Percentiles rank a stretch among this genome's conserved stretches.
These are phyloP conservation scores for Moricandia arvensis DNA, from an alignment of 345 rosid genomes.

Conservation along the genomic window DNA sequence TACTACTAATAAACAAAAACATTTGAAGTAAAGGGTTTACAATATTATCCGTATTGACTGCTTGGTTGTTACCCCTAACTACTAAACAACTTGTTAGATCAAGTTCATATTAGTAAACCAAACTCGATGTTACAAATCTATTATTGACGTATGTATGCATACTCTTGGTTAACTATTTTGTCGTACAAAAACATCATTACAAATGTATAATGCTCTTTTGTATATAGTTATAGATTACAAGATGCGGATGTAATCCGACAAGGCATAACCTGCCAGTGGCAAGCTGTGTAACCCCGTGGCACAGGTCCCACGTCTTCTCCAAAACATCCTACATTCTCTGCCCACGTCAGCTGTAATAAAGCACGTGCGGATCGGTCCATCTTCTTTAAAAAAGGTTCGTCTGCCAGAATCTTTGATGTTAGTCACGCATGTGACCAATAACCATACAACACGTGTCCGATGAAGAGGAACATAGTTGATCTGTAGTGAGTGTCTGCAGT, in stretches of 20 bases:
- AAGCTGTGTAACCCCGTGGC: constrained; percentile 29
- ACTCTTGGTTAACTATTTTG: not conserved
- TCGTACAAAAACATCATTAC: not conserved
- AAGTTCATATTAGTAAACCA: constrained; percentile 7
- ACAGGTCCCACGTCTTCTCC: constrained; percentile 17
- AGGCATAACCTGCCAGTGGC: constrained; percentile 20
- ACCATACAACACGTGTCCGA: not conserved
- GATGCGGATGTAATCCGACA: constrained; percentile 18
- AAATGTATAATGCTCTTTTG: not conserved
- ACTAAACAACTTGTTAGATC: not conserved
- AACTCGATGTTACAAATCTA: not conserved
- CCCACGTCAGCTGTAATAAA: constrained; percentile 28
- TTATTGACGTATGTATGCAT: not conserved
- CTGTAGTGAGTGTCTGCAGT: constrained; percentile 8
- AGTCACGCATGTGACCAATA: constrained; percentile 17
- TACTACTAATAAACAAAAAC: not conserved
- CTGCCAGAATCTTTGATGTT: constrained; percentile 32
- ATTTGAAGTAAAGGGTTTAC: not conserved
- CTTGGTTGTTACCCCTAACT: not conserved
- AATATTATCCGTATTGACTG: not conserved
- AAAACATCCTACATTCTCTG: constrained; percentile 26
- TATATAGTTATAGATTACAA: not conserved
- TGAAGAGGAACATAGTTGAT: not conserved
- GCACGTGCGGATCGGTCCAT: constrained; percentile 33
- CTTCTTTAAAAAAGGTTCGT: constrained; percentile 1